These are phyloP conservation scores for Agrocybe pediades DNA, from an alignment of 768 basidiomycete genomes.

Conservation along the genomic window DNA sequence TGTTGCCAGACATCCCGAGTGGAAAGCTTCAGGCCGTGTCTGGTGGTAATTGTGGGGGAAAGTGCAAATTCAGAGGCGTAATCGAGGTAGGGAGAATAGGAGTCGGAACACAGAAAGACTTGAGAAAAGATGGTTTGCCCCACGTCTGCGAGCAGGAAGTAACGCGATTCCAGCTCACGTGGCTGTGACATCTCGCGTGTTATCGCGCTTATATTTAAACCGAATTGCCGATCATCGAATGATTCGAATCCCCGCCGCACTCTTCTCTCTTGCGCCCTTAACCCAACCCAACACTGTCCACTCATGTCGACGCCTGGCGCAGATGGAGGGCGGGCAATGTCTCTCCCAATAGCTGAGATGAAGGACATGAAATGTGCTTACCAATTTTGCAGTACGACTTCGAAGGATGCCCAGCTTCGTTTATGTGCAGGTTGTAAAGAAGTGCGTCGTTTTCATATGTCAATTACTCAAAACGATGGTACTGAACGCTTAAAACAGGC, in stretches of 20 bases:
- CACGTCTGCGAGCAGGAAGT: background rate
- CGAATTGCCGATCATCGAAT: background rate
- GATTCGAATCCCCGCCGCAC: no score
- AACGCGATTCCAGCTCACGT: background rate
- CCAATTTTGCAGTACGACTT: background rate
- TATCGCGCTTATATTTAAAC: background rate
- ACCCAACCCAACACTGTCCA: background rate
- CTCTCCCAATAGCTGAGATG: background rate
- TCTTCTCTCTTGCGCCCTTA: no score
- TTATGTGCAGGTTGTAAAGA: slow-evolving; percentile 12
- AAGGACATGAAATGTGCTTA: background rate
- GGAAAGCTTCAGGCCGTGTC: no score
- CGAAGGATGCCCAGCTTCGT: background rate
- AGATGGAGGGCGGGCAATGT: background rate
- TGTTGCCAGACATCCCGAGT: slow-evolving; percentile 1
- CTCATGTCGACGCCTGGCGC: background rate
- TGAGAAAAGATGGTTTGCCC: no score
- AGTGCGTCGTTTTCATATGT: no score
- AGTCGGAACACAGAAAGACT: no score
- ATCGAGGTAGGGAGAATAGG: no score
- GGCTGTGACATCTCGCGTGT: slow-evolving; percentile 1
- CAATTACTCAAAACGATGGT: no score
- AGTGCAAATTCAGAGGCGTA: no score
- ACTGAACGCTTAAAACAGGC: background rate
- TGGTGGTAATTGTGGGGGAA: no score